Evolutionary conservation across 805 yeast species (phyloP).

Genomic region (Schwanniomyces pseudopolymorphus): DNA sequence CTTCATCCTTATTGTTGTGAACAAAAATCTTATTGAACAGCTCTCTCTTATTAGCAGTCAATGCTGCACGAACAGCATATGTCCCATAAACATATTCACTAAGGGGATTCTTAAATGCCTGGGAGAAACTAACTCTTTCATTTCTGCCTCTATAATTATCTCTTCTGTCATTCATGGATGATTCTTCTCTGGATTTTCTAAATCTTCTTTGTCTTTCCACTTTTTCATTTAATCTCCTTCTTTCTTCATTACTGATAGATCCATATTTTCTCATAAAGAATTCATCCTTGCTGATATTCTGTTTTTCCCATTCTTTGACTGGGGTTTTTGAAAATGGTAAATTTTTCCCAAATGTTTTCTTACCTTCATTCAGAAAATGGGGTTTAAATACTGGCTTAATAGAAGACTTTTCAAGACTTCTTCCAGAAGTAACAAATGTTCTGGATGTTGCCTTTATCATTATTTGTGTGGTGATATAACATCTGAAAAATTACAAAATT

Average conservation of each 20-base stretch:
- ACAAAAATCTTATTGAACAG: conserved; percentile 52
- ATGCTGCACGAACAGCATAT: conserved; percentile 70
- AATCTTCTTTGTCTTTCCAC: conserved; percentile 30
- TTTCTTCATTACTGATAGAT: conserved; percentile 23
- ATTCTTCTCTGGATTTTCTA: conserved; percentile 22
- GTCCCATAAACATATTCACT: conserved; percentile 76
- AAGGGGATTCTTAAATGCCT: conserved; percentile 39
- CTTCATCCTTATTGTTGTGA: conserved; percentile 37
- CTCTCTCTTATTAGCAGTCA: conserved; percentile 54
- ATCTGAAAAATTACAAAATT: background rate
- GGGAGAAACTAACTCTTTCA: conserved; percentile 1
- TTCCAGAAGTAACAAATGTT: conserved; percentile 3
- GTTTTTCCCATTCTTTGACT: conserved; percentile 36
- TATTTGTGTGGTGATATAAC: background rate
- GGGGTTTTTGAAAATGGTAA: conserved; percentile 17
- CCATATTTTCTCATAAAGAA: conserved; percentile 38
- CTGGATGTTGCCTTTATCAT: conserved; percentile 7
- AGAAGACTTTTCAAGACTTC: conserved; percentile 2
- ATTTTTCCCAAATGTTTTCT: conserved; percentile 23
- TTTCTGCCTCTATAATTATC: conserved; percentile 1
- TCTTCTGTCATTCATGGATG: conserved; percentile 14
- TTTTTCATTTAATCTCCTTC: conserved; percentile 26
- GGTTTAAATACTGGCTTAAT: conserved; percentile 8
- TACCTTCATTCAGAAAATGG: conserved; percentile 8
- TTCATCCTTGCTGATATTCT: conserved; percentile 37